Conservation (phyloP, 2,329 filamentous ascomycete genomes). For the Fusarium sacchari region DNA sequence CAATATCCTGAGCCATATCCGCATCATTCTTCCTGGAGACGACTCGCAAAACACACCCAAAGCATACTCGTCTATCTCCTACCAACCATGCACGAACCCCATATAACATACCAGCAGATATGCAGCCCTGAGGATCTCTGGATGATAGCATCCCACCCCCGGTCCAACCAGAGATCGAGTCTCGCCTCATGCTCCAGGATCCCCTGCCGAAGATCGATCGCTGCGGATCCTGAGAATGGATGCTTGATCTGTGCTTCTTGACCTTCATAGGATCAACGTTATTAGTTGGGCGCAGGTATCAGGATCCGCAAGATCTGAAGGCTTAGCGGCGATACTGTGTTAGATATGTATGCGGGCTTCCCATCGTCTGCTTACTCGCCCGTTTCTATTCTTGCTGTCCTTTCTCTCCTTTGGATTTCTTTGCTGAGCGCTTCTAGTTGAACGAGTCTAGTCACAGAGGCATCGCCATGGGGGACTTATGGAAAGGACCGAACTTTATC, state of each 20-base stretch:
- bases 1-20: neutral
- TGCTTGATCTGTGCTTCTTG: conserved; percentile 24
- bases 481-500: conserved; percentile 26
- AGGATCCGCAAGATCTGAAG: conserved; percentile 9
- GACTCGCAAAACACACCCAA: neutral
- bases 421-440: neutral
- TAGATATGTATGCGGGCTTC: conserved; percentile 32
- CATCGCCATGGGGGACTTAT: conserved; percentile 28
- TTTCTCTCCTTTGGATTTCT: neutral
- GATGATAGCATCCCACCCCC: neutral
- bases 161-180: conserved; percentile 15
- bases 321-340: conserved; percentile 18
- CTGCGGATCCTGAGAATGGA: conserved; percentile 35
- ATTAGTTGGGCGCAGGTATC: neutral
- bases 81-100: neutral
- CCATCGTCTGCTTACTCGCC: neutral
- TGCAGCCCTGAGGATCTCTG: neutral
- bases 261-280: conserved; percentile 2
- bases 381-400: neutral
- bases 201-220: conserved; percentile 31
- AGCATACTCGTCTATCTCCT: neutral
- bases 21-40: neutral
- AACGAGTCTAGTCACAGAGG: neutral
- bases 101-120: neutral
- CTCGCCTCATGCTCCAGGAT: conserved; percentile 4